Evolutionary conservation across 139 green algal genomes (phyloP), one percentile per base, ranked within the genome.

Genomic region (Micractinium sp.): DNA sequence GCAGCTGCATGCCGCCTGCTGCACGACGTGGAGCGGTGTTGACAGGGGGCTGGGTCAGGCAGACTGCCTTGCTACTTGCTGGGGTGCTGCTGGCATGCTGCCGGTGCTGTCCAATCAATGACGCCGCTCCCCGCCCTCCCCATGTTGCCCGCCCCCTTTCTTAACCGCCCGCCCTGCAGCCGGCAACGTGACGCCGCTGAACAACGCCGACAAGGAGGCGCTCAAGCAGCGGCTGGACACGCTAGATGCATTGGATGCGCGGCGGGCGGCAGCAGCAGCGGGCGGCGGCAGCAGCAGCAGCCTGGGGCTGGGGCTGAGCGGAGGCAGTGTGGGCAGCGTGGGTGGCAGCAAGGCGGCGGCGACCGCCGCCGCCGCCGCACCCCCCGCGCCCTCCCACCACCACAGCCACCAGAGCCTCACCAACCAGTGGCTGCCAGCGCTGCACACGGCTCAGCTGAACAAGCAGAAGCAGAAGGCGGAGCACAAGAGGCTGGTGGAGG

Each of bases 401-500:
- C 82, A 77, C 76, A 82, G 38, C n/a, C 74, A 81, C 76, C 76
- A 81, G 36, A 60, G 35, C 16, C 76, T 81, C 35, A 81, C 76
- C 76, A 81, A 33, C 38, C 78, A 84, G 78, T 85, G 80, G 80
- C 80, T 85, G 80, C 80, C 80, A n/a, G 53, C 80, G 53, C 53
- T 71, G 80, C 80, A 85, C 80, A 85, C 53, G 31, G 80, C 53
- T n/a, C 53, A 69, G 80, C 53, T 85, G 31, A 71, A 69, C 53
- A 69, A 71, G 80, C 80, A 88, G 63, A 39, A 41, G 67, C 39
- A 67, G 29, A 80, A 76, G 36, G 84, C 84, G 23, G 84, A 88
- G 84, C 84, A 88, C 63, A 88, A 88, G 84, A 69, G 84, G 84
- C 84, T 80, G 69, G 53, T 36, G 69, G 84, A 76, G 69, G 63